A percentile compares a stretch with the other conserved stretches of the same genome.
Conservation (phyloP, 2,329 filamentous ascomycete genomes). For the Clonostachys solani region DNA sequence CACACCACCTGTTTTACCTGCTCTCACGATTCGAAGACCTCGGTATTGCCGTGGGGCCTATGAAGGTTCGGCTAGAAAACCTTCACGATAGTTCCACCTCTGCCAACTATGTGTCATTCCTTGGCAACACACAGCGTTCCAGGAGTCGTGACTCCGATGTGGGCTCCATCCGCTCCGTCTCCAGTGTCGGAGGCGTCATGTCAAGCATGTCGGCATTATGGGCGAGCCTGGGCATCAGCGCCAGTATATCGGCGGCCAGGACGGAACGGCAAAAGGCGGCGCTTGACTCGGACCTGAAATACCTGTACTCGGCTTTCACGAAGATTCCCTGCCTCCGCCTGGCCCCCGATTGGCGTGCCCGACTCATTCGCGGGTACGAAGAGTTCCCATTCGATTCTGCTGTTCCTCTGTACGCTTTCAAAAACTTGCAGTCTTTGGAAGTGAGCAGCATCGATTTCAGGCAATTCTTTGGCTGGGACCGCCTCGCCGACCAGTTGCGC, state of each 20-base stretch:
- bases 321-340: conserved; percentile 92
- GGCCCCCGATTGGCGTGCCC: conserved; percentile 88
- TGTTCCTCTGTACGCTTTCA: conserved; percentile 94
- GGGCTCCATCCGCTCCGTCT: conserved; percentile 91
- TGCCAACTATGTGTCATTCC: conserved; percentile 93
- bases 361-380: conserved; percentile 88
- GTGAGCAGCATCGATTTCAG: conserved; percentile 94
- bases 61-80: conserved; percentile 94
- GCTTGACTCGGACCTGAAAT: conserved; percentile 83
- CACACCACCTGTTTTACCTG: conserved; percentile 95
- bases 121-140: conserved; percentile 72
- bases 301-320: conserved; percentile 96
- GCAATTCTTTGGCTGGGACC: conserved; percentile 97
- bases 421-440: conserved; percentile 91
- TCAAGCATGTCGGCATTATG: conserved; percentile 92
- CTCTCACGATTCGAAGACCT: conserved; percentile 94
- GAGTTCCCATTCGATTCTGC: conserved; percentile 98
- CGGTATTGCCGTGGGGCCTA: conserved; percentile 84
- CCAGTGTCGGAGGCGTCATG: conserved; percentile 95
- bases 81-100: conserved; percentile 83
- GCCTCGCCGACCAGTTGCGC: conserved; percentile 84
- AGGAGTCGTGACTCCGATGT: conserved; percentile 77
- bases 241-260: conserved; percentile 74
- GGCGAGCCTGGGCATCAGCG: conserved; percentile 80
- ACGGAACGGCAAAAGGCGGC: conserved; percentile 87